Base-by-base conservation (phyloP, 257 asterid genomes). In the Hygrophila difformis region DNA sequence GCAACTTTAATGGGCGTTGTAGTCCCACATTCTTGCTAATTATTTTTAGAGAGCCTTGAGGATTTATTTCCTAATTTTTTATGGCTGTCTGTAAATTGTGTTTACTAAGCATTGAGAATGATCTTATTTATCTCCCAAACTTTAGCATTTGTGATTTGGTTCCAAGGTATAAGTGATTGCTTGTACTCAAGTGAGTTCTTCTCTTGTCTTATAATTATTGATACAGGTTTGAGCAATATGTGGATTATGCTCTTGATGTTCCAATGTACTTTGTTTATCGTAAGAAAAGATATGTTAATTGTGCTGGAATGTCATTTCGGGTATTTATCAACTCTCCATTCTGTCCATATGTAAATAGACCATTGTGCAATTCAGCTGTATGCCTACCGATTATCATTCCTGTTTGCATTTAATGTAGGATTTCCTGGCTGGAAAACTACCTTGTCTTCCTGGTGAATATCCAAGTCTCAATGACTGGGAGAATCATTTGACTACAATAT, bases 251-350 rank as follows among this genome's bases (percentile, higher is more conserved):
- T 52, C 95, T 91, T 63, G 87, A 91, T 49, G 96, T 91, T 41
- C 99, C 99, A 11, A 91, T 91, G 99, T 91, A 91, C 81, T 91
- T 91, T 56, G 96, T 82, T 37, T 91, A 86, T 63, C 96, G 96
- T 60, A 56, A 81, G 55, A 77, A 80, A 74, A 72, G 74, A 53
- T 86, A 91, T 59, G 59, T 86, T 33, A 70, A 82, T 59, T 91
- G 96, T 61, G 8, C 94, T 72, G 94, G 96, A 59, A 17, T 91
- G 81, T 86, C 99, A 40, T 91, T 91, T 62, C 70, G 94, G 87
- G 99, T 91, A 50, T 18, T 49, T 59, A 44, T 40, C 72, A 46
- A 11, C 45, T 47, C 74, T 62, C 59, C 28, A 38, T 39, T 50
- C 31, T 59, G 14, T 63, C 31, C 14, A 18, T 26, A 55, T 55